Base-by-base conservation (phyloP, 306 rosid species). In the Inga oerstediana region DNA sequence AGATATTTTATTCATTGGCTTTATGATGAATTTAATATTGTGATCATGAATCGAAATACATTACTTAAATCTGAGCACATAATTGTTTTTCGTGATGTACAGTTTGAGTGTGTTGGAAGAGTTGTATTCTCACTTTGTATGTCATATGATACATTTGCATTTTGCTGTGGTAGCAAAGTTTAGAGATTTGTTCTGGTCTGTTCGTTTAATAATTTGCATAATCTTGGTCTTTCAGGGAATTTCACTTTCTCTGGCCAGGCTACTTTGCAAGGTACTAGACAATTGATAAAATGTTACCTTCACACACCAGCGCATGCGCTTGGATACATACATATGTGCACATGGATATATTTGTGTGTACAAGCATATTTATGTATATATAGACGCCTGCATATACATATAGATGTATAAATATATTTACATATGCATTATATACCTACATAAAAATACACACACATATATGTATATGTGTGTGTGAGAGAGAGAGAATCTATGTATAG, bases 171-270 rank as follows among this genome's bases (percentile, higher is more conserved):
- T 64, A 39, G 70, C 41, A 24, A 64, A 64, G 10, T 61, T 61
- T 62, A 13, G 70, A 32, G 68, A 64, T 64, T 64, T 64, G 39
- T 64, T 64, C 64, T 58, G 64, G 30, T n/a, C 7, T 19, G 37
- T 30, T 30, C 19, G 5, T 64, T 14, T 30, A 13, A 27, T 30
- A 64, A 30, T 27, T 64, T 64, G 10, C 64, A 20, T 58, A 27
- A 32, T 20, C 71, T 61, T 79, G 44, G n/a, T 30, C 34, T 64
- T 77, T 69, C 54, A 83, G 91, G 91, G 66, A 86, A 83, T 86
- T 82, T 91, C 86, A 74, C 79, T 65, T 90, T 93, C 72, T 44
- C 84, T 15, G 91, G 92, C 17, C 86, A 80, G 76, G 67, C 83
- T 76, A 65, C 85, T 85, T 83, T 74, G 9, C 86, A 87, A 90